Percentiles rank a stretch among this genome's conserved stretches.
Conservation (phyloP, 208 protist genomes). For the Strigomonas culicis region DNA sequence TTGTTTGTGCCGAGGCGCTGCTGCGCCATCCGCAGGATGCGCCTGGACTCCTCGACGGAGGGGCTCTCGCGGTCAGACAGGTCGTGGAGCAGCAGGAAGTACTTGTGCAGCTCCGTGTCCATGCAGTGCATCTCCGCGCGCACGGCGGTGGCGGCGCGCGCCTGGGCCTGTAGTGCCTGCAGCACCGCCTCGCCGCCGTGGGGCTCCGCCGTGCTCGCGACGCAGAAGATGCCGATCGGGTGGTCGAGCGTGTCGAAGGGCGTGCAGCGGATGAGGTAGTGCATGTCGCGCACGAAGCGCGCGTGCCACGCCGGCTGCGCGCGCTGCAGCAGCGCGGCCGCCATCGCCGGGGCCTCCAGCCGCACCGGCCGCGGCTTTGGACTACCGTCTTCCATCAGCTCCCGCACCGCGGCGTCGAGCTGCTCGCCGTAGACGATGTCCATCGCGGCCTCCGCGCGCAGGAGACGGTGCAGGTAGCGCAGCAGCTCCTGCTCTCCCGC, state of each 20-base stretch:
- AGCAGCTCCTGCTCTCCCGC: conserved; percentile 15
- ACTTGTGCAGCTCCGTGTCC: conserved; percentile 65
- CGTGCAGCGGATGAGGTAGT: conserved; percentile 59
- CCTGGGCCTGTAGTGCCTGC: conserved; percentile 39
- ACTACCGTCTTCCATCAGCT: conserved; percentile 33
- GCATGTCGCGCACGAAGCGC: conserved; percentile 45
- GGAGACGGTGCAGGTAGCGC: conserved; percentile 30
- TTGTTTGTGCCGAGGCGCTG: conserved; percentile 40
- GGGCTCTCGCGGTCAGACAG: conserved; percentile 24
- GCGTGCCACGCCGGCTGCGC: conserved; percentile 53
- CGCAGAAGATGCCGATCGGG: conserved; percentile 67
- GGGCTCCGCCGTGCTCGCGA: conserved; percentile 46
- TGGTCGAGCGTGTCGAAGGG: conserved; percentile 78
- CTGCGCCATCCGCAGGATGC: conserved; percentile 41
- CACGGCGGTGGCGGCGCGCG: conserved; percentile 27
- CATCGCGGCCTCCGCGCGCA: conserved; percentile 36
- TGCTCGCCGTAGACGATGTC: conserved; percentile 78
- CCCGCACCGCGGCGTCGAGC: conserved; percentile 44
- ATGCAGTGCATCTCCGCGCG: conserved; percentile 49
- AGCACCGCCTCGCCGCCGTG: conserved; percentile 53
- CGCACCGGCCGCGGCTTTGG: conserved; percentile 19
- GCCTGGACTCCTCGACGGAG: conserved; percentile 35
- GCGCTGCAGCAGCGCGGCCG: conserved; percentile 55
- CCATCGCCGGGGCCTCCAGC: conserved; percentile 12
- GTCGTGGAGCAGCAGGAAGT: conserved; percentile 79